Conservation (phyloP, 2,329 filamentous ascomycete genomes). For the Xylariaceae sp. region DNA sequence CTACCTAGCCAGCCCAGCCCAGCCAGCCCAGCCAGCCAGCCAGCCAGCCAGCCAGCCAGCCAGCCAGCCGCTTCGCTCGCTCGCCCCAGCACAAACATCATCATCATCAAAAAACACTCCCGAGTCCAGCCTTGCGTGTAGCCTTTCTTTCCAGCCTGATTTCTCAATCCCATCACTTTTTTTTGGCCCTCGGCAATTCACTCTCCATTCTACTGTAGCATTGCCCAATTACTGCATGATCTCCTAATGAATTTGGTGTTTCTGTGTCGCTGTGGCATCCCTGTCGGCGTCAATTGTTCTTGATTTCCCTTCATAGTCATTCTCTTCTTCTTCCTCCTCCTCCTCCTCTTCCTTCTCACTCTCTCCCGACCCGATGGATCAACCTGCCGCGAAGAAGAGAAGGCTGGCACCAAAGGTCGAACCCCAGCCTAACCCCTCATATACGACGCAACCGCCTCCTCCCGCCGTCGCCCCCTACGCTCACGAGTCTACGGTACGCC, state of each 20-base stretch:
- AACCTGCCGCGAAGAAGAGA: slow-evolving; percentile 49
- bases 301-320: neutral
- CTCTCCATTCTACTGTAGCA: slow-evolving; percentile 13
- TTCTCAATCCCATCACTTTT: slow-evolving; percentile 16
- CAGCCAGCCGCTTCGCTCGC: slow-evolving; percentile 19
- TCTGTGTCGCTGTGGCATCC: slow-evolving; percentile 6
- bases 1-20: too few species aligned
- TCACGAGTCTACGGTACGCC: slow-evolving; percentile 39
- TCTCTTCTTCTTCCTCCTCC: neutral
- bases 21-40: neutral
- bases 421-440: slow-evolving; percentile 41
- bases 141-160: slow-evolving; percentile 37
- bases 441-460: slow-evolving; percentile 35
- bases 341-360: neutral
- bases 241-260: slow-evolving; percentile 17
- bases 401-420: slow-evolving; percentile 47
- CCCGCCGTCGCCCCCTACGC: slow-evolving; percentile 30
- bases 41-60: too few species aligned
- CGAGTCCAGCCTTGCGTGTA: slow-evolving; percentile 33
- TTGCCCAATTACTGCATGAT: slow-evolving; percentile 12
- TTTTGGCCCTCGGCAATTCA: slow-evolving; percentile 6
- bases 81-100: slow-evolving; percentile 10
- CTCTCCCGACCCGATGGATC: slow-evolving; percentile 38
- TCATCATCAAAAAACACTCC: slow-evolving; percentile 21
- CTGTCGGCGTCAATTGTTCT: slow-evolving; percentile 24